Evolutionary conservation across 257 asterid genomes (phyloP), one percentile per base, ranked within the genome.

Genomic region (Solanum ahanhuiri): DNA sequence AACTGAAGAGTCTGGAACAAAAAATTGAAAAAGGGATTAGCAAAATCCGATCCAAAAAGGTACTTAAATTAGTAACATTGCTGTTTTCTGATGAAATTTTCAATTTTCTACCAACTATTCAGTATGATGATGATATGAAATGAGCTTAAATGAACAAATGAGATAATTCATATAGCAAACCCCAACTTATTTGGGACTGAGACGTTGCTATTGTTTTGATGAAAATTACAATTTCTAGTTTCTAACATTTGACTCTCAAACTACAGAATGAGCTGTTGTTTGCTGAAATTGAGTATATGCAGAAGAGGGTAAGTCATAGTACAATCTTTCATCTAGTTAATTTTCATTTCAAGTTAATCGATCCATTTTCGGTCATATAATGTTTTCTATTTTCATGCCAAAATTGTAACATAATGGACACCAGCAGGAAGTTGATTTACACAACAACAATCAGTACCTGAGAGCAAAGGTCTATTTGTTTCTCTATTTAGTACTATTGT

Each of bases 211-310:
- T 3, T 69, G n/a, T 69, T 30, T 67, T 22, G 23, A 7, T 7
- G n/a, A 22, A 3, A 23, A 18, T 12, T 2, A 51, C 15, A 3
- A 22, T 25, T 84, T 25, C 33, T 70, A 11, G 82, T 84, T 43
- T 23, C 69, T 63, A 35, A 73, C 54, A 23, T 71, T 34, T 28
- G 75, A 4, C 71, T 31, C 48, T 39, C 35, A 18, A 87, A 84
- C 84, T 69, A 85, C 94, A 96, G 99, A 96, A 95, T 89, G 99
- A 96, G 90, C 86, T 96, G 93, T 90, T 96, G 77, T 92, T 91
- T 87, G 96, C 99, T 17, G 99, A 96, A 89, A 95, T 96, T 82
- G 98, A 96, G 58, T 92, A 89, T 93, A 93, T 96, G 98, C 98
- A 94, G 75, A 95, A 95, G 87, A 95, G 98, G 98, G 99, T 96